phyloP scores from a whole-genome alignment of 2,329 filamentous ascomycete genomes.

The Zymoseptoria passerinii region DNA sequence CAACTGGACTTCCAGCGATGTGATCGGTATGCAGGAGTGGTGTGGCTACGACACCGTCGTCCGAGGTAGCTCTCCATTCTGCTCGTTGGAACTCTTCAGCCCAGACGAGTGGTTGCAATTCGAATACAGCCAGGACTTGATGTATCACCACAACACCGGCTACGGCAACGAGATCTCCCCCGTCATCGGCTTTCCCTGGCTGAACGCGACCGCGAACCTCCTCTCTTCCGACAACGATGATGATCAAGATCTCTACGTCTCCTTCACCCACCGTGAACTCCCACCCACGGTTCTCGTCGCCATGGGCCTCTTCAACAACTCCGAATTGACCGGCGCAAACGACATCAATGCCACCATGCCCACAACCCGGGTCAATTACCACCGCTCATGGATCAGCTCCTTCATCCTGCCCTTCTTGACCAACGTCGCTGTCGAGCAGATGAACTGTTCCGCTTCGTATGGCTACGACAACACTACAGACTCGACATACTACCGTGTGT shows the following conservation, averaged over 20 bases:
- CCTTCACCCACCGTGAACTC: slow-evolving; percentile 62
- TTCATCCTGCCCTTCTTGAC: slow-evolving; percentile 57
- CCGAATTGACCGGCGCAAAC: slow-evolving; percentile 44
- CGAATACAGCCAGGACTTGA: slow-evolving; percentile 59
- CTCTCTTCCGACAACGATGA: slow-evolving; percentile 37
- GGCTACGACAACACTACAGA: slow-evolving; percentile 41
- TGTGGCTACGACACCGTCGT: slow-evolving; percentile 66
- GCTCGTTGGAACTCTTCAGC: slow-evolving; percentile 51
- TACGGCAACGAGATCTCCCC: slow-evolving; percentile 54
- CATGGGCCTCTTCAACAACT: slow-evolving; percentile 63
- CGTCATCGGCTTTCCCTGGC: slow-evolving; percentile 56
- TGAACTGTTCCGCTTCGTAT: slow-evolving; percentile 51
- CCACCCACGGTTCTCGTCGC: slow-evolving; percentile 59
- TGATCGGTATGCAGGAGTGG: slow-evolving; percentile 60
- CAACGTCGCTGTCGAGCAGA: slow-evolving; percentile 58
- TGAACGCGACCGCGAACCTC: slow-evolving; percentile 51
- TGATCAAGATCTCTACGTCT: slow-evolving; percentile 54
- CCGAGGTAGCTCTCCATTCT: slow-evolving; percentile 55
- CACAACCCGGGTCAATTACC: slow-evolving; percentile 52
- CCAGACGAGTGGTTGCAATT: slow-evolving; percentile 55
- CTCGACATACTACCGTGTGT: slow-evolving; percentile 40
- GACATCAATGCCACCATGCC: slow-evolving; percentile 58
- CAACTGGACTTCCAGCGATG: slow-evolving; percentile 55
- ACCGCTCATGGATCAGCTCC: slow-evolving; percentile 55
- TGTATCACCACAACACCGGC: slow-evolving; percentile 62